Conservation (phyloP, 1,284 basidiomycete genomes). For the Fomitiporia mediterranea region DNA sequence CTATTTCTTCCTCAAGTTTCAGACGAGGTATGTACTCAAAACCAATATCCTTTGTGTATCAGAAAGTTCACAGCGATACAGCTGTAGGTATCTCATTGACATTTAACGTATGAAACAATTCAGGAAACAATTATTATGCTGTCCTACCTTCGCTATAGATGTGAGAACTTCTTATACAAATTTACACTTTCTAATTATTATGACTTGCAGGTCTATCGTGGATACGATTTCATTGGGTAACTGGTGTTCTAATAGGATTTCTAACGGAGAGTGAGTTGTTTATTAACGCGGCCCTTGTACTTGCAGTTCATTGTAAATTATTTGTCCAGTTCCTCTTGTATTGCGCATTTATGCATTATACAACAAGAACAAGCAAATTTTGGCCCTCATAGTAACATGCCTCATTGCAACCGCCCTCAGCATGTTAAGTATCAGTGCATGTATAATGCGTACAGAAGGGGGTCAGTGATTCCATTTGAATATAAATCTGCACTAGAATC, state of each 20-base stretch:
- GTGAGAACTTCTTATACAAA: neutral
- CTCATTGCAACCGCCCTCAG: neutral
- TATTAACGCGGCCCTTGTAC: too few relatives aligned
- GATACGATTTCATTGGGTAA: neutral
- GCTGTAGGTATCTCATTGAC: neutral
- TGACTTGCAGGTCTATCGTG: neutral
- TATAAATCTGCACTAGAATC: neutral
- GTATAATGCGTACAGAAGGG: neutral
- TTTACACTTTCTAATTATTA: neutral
- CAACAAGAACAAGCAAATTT: neutral
- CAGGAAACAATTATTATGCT: neutral
- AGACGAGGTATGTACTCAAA: neutral
- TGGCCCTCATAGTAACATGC: neutral
- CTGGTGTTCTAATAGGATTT: neutral
- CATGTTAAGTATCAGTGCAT: neutral
- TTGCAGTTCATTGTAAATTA: neutral
- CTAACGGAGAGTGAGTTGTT: neutral
- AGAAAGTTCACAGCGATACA: neutral
- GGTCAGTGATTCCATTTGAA: neutral
- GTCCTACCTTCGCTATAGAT: neutral
- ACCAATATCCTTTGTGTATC: neutral
- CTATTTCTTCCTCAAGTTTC: neutral
- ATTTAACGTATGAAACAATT: neutral
- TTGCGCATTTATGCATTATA: conserved; percentile 9
- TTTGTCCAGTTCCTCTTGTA: neutral